Evolutionary conservation across 352 stramenopile genomes (phyloP), one percentile per base, ranked within the genome.

Genomic region (Phytophthora sp.): DNA sequence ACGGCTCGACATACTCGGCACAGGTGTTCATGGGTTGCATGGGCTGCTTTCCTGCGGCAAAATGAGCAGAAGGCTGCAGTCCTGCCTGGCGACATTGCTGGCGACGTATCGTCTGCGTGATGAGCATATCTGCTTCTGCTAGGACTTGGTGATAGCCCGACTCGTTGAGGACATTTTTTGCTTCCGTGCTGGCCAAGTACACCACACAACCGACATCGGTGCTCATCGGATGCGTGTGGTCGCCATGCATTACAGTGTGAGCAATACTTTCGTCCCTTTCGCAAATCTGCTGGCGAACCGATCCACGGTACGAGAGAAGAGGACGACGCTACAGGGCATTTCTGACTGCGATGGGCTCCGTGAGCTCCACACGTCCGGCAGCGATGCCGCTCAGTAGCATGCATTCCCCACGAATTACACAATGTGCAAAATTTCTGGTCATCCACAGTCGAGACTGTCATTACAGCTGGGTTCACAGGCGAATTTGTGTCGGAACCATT

Each of bases 141-240:
- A 31, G 30, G 18, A 38, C 37, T 48, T 20, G 54, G 54, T 21
- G 51, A 45, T n/a, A 26, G 41, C 31, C 43, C 39, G 24, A 18
- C 37, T 9, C 49, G 55, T 54, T 43, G 62, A 7, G 82, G 81
- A 27, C 84, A 94, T 30, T 85, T 77, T 41, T 78, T 80, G 51
- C 83, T 91, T 15, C 83, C 74, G 39, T 92, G 85, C 13, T 89
- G 66, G 13, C 83, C 83, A 23, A 83, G 55, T 11, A 72, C 62
- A 12, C 75, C 64, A 69, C 85, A 92, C 32, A 91, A 68, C 12
- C 83, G 79, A 62, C 86, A 94, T 3, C 76, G 71, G 38, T 94
- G 84, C 37, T 90, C 68, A 8, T 75, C 57, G 1, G 86, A 91
- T n/a, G 54, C 66, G 50, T 91, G 81, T 54, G 66, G 70, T 5